phyloP scores from a whole-genome alignment of 2,329 filamentous ascomycete species.

The Rutstroemia sydowiana region DNA sequence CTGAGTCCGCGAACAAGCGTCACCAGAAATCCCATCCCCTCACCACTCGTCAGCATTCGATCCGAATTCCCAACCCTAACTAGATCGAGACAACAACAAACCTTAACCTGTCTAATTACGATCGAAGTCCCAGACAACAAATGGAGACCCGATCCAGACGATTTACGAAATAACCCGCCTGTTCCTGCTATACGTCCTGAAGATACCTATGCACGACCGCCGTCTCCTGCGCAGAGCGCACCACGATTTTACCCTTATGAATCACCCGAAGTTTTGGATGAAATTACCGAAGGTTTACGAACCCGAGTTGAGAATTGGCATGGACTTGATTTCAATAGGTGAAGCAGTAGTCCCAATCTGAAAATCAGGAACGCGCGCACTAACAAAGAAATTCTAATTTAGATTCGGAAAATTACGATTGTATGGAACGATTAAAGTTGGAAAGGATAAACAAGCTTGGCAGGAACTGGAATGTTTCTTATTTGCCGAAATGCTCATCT shows the following conservation, averaged over 20 bases:
- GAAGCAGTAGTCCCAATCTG: too few relatives aligned
- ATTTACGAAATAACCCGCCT: constrained; percentile 52
- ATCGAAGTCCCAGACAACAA: constrained; percentile 90
- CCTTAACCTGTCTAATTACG: constrained; percentile 86
- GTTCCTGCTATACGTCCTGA: constrained; percentile 40
- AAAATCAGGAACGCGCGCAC: neutral
- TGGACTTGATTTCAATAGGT: constrained; percentile 82
- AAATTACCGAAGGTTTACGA: constrained; percentile 79
- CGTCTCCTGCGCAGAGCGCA: constrained; percentile 45
- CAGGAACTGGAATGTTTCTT: constrained; percentile 96
- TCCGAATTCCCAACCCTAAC: constrained; percentile 95
- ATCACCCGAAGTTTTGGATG: constrained; percentile 67
- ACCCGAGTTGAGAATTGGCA: constrained; percentile 98
- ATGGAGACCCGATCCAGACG: constrained; percentile 80
- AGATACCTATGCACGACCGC: constrained; percentile 46
- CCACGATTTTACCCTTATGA: constrained; percentile 65
- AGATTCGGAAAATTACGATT: constrained; percentile 88
- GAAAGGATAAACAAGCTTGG: constrained; percentile 94
- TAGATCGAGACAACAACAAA: constrained; percentile 88
- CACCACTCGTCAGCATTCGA: constrained; percentile 85
- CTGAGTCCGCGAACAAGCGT: constrained; percentile 63
- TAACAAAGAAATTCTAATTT: constrained; percentile 31
- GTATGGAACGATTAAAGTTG: constrained; percentile 83
- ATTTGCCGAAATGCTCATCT: constrained; percentile 98
- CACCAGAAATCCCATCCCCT: constrained; percentile 78